Percentiles rank a stretch among this genome's conserved stretches.
Evolutionary conservation across 352 stramenopile genomes (phyloP).

Genomic region (Blastocystis sp.): DNA sequence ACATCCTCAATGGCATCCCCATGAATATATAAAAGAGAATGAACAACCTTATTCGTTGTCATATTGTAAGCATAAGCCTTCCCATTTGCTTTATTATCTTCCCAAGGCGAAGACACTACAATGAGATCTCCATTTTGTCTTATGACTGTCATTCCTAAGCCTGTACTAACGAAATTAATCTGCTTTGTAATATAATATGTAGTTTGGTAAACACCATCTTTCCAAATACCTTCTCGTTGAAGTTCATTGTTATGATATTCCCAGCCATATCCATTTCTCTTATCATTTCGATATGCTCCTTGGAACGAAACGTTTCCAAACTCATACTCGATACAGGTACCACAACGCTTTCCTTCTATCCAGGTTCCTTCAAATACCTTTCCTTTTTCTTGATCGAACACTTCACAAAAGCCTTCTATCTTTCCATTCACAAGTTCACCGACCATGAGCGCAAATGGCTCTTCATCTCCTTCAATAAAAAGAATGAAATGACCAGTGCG

Average conservation of each 20-base stretch:
- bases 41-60: neutral
- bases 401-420: conserved; percentile 8
- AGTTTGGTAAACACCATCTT: conserved; percentile 39
- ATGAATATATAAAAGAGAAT: conserved; percentile 37
- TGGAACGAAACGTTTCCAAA: conserved; percentile 55
- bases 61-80: conserved; percentile 23
- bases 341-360: conserved; percentile 23
- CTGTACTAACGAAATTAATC: neutral
- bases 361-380: conserved; percentile 45
- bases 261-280: conserved; percentile 54
- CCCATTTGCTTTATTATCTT: conserved; percentile 20
- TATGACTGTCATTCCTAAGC: conserved; percentile 22
- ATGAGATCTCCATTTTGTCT: neutral
- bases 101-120: neutral
- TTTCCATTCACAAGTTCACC: conserved; percentile 28
- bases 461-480: neutral
- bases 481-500: neutral
- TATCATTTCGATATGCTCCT: conserved; percentile 23
- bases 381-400: conserved; percentile 32
- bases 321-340: conserved; percentile 52
- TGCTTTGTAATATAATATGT: conserved; percentile 22
- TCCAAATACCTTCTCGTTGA: conserved; percentile 45
- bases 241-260: conserved; percentile 53
- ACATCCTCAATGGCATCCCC: conserved; percentile 37
- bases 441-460: neutral